These are phyloP conservation scores for Capsicum chinense DNA, from an alignment of 257 asterid genomes.

Conservation along the genomic window DNA sequence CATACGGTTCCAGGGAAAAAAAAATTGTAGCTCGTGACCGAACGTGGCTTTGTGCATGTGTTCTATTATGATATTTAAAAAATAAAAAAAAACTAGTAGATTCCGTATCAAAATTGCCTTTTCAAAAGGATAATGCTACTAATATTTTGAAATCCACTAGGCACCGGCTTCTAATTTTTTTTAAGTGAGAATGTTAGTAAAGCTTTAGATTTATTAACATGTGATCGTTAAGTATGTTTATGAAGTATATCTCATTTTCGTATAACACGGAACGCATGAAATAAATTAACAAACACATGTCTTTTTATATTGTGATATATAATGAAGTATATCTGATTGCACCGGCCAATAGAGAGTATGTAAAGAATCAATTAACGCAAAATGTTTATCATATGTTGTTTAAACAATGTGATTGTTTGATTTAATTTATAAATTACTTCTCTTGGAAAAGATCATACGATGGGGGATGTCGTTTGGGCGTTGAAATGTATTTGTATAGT, in stretches of 20 bases:
- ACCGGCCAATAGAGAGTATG: not conserved
- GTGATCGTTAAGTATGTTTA: not conserved
- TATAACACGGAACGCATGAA: not conserved
- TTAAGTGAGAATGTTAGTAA: constrained; percentile 1
- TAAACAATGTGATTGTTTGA: not conserved
- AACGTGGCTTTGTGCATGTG: not conserved
- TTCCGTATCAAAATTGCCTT: not conserved
- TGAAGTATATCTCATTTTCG: not conserved
- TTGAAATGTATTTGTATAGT: no score
- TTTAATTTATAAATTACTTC: not conserved
- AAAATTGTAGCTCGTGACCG: not conserved
- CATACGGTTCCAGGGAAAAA: not conserved
- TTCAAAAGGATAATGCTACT: not conserved
- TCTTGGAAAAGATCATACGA: not conserved
- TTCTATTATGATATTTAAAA: not conserved
- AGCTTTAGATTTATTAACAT: constrained; percentile 9
- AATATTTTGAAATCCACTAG: not conserved
- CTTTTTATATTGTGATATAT: not conserved
- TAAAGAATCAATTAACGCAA: constrained; percentile 1
- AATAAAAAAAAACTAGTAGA: not conserved
- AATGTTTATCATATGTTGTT: not conserved
- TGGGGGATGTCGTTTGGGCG: no score
- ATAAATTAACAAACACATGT: not conserved
- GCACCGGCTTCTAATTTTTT: not conserved
- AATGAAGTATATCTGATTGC: not conserved